phyloP scores from a whole-genome alignment of 2,329 filamentous ascomycete genomes.

The Aspergillus niger region DNA sequence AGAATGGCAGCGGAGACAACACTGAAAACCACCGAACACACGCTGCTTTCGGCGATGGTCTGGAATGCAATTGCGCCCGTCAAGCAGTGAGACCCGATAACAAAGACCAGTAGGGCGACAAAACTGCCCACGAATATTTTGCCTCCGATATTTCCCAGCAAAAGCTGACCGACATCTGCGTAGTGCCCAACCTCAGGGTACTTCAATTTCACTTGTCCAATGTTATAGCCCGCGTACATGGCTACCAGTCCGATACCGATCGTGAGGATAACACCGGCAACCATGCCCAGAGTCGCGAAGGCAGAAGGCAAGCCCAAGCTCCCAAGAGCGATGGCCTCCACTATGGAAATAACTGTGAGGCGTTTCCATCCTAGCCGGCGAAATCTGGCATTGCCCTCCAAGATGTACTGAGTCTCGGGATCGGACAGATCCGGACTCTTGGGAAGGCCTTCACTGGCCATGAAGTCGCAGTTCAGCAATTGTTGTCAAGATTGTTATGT shows the following conservation, averaged over 20 bases:
- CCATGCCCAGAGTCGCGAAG: constrained; percentile 49
- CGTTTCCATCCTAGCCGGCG: constrained; percentile 51
- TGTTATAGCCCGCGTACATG: constrained; percentile 45
- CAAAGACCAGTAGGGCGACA: constrained; percentile 45
- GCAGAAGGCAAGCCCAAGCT: constrained; percentile 48
- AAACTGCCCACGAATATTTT: constrained; percentile 44
- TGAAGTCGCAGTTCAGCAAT: background rate
- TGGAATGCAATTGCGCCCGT: constrained; percentile 51
- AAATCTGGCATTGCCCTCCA: constrained; percentile 15
- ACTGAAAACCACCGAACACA: constrained; percentile 43
- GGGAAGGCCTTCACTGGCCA: background rate
- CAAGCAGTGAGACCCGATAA: constrained; percentile 48
- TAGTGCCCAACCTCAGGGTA: constrained; percentile 46
- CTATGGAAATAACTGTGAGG: constrained; percentile 51
- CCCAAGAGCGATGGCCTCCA: constrained; percentile 53
- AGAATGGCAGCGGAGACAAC: constrained; percentile 43
- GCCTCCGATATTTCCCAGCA: constrained; percentile 44
- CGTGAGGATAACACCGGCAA: constrained; percentile 46
- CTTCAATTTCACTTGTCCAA: constrained; percentile 40
- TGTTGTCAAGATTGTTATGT: background rate
- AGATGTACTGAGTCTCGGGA: background rate
- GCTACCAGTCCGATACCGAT: constrained; percentile 42
- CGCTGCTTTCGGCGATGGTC: constrained; percentile 38
- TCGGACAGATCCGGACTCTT: constrained; percentile 4
- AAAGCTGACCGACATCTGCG: constrained; percentile 45